Evolutionary conservation across 2,329 filamentous ascomycete genomes (phyloP).

Genomic region (Fusarium sp.): DNA sequence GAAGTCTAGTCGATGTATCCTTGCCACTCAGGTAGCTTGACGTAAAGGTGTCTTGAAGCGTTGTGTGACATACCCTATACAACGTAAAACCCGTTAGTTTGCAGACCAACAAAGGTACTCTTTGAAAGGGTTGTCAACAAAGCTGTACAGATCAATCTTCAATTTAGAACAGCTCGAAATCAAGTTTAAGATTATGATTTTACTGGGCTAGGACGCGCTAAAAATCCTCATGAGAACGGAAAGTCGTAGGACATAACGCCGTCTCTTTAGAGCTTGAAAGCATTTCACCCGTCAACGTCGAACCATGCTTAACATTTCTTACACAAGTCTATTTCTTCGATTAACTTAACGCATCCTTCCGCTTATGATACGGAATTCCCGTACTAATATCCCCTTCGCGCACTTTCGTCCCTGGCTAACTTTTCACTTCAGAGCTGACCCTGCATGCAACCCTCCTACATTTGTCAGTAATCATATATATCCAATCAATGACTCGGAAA

Average conservation of each 20-base stretch:
- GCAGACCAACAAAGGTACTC: neutral
- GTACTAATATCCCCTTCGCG: rapidly evolving
- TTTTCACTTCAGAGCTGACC: neutral
- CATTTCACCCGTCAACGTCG: too few species aligned
- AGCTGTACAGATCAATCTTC: rapidly evolving
- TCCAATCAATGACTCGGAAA: rapidly evolving
- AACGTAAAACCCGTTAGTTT: neutral
- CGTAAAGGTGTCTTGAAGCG: neutral
- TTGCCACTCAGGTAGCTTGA: neutral
- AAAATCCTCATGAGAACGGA: rapidly evolving
- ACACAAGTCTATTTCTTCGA: rapidly evolving
- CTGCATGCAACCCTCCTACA: neutral
- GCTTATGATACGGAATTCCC: rapidly evolving
- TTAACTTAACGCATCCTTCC: too few species aligned
- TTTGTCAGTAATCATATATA: neutral
- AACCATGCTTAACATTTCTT: too few species aligned
- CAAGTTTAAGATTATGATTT: rapidly evolving
- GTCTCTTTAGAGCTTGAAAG: too few species aligned
- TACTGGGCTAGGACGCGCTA: rapidly evolving
- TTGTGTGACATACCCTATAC: neutral
- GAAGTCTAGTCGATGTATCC: neutral
- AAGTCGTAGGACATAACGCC: neutral
- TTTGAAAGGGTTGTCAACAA: too few species aligned
- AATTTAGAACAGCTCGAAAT: neutral
- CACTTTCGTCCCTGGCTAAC: too few species aligned